Base-by-base conservation (phyloP, 352 stramenopile species). In the Pythium volutum region DNA sequence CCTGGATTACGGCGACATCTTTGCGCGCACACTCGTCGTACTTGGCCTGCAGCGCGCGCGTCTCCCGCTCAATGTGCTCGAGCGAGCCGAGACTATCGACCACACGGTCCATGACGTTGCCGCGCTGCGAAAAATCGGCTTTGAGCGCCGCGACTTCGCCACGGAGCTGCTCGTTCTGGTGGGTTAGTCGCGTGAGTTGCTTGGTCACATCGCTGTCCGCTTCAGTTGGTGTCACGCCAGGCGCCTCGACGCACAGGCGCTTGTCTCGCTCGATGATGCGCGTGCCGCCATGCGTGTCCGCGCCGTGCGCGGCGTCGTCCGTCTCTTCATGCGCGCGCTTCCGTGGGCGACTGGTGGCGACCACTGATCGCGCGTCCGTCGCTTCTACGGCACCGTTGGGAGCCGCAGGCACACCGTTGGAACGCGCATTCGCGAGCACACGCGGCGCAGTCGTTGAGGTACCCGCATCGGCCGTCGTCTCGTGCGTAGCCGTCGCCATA, bases 1-100 rank as follows among this genome's bases (percentile, higher is more conserved):
- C 68, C 50, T 89, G 72, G 36, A 84, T 71, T 26, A 87, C 58
- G 48, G 55, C 55, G 23, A 78, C 63, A 54, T 89, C 82, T 55
- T 74, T 75, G 15, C 61, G 64, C 46, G 77, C 73, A 10, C 71
- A 70, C 22, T 75, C 68, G 18, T 74, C 66, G 50, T 86, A 86
- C 25, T 86, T 74, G 15, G 60, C 63, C 61, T 87, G 74, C 36
- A 87, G 52, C 34, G 49, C 23, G 11, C 55, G 31, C 31, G 86
- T 52, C 38, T 87, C 77, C 15, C 60, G 71, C 25, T 79, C 75
- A 7, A 81, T 64, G 2, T 68, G 60, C 34, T 74, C 73, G 8
- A 87, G 48, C 31, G 69, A 71, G 2, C 66, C 66, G n/a, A 79
- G 41, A 7, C 64, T 70, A 15, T 71, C 29, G 20, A 77, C 62